These are phyloP conservation scores for Trifolium subterraneum DNA, from an alignment of 306 rosid genomes.

Conservation along the genomic window DNA sequence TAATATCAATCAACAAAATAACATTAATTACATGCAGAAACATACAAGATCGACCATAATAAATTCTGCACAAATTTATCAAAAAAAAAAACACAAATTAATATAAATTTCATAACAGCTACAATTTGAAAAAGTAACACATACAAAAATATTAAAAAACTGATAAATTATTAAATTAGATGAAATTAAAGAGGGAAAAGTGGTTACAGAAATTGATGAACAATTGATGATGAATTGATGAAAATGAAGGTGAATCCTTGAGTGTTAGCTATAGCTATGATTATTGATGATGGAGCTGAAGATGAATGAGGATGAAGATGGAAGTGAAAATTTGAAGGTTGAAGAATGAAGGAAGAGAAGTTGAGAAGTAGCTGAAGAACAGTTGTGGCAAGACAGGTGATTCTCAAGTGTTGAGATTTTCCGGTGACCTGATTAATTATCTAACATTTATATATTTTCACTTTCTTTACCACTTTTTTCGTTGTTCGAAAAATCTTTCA, in stretches of 20 bases:
- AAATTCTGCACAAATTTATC: neutral
- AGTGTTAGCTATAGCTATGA: no score
- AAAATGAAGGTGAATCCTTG: neutral
- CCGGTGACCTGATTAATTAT: slow-evolving; percentile 19
- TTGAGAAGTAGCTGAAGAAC: slow-evolving; percentile 8
- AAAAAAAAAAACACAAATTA: neutral
- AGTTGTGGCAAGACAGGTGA: neutral
- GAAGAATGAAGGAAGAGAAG: neutral
- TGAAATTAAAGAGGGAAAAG: neutral
- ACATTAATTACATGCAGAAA: neutral
- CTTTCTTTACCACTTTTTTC: no score
- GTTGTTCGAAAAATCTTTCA: no score
- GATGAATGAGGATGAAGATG: neutral
- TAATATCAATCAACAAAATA: neutral
- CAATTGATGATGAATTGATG: no score
- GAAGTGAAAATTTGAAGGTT: neutral
- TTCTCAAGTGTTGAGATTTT: neutral
- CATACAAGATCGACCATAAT: neutral
- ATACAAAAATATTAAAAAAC: neutral
- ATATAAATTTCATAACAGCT: neutral
- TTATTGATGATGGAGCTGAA: neutral
- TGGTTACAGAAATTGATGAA: neutral
- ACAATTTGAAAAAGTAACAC: neutral
- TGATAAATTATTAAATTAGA: neutral
- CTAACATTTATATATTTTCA: neutral